A percentile compares a stretch with the other conserved stretches of the same genome.
phyloP scores from a whole-genome alignment of 23 red algal genomes.

The Gracilaria domingensis region DNA sequence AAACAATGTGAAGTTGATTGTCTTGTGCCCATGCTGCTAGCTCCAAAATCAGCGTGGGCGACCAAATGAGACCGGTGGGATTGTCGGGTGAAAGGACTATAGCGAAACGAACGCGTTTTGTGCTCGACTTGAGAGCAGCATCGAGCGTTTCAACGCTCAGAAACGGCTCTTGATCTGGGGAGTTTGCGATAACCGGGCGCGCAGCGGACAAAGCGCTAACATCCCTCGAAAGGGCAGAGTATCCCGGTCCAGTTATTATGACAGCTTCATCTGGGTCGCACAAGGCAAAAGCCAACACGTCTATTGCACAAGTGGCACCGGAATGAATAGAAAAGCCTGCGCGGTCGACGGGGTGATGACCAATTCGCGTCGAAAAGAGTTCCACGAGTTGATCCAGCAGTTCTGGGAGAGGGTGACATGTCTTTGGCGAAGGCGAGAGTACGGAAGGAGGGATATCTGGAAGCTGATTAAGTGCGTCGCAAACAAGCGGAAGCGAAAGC shows the following conservation, averaged over 20 bases:
- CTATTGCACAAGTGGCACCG: slow-evolving; percentile 73
- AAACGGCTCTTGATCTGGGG: neutral
- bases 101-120: slow-evolving; percentile 35
- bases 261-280: slow-evolving; percentile 83
- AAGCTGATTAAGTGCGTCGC: slow-evolving; percentile 45
- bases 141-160: slow-evolving; percentile 33
- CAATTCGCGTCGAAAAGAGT: slow-evolving; percentile 61
- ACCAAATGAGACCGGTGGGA: slow-evolving; percentile 70
- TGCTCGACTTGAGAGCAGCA: slow-evolving; percentile 20
- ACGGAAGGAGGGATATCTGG: slow-evolving; percentile 23
- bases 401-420: slow-evolving; percentile 18
- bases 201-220: slow-evolving; percentile 42
- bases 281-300: slow-evolving; percentile 64
- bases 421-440: slow-evolving; percentile 9
- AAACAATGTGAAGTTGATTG: slow-evolving; percentile 72
- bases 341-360: slow-evolving; percentile 34
- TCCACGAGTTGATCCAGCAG: slow-evolving; percentile 47
- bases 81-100: slow-evolving; percentile 80
- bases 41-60: slow-evolving; percentile 37
- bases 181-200: slow-evolving; percentile 36
- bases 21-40: slow-evolving; percentile 67
- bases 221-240: slow-evolving; percentile 78
- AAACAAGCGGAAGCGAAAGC: slow-evolving; percentile 68
- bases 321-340: slow-evolving; percentile 41
- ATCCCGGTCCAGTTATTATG: slow-evolving; percentile 76